Evolutionary conservation across 495 filamentous ascomycete species (phyloP), one percentile per base, ranked within the genome.

Genomic region (Zalerion maritima): DNA sequence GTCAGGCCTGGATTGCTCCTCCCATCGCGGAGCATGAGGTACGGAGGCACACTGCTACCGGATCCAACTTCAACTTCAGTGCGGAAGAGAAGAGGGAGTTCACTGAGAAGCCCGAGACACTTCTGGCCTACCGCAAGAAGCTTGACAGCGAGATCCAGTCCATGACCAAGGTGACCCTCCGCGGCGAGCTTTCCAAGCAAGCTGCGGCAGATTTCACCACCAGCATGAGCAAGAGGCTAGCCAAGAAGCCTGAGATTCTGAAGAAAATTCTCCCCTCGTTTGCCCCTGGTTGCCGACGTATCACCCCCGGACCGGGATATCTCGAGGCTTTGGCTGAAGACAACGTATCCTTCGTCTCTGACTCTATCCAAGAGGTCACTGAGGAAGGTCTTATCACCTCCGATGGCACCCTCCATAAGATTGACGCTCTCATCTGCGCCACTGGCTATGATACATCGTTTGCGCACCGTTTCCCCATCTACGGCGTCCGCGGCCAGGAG

Each of bases 231-330:
- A 29, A 64, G 19, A 57, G 67, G 3, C 38, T 75, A 13, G 46
- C 53, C 7, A 55, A 58, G 23, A 67, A 74, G 32, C 64, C 69
- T 2, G 64, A 69, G 17, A 52, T 78, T 13, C 41, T 57, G 13
- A 53, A 65, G 6, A 52, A 59, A 18, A 60, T 77, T 25, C 55
- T 72, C 18, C 77, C 78, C 0, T 66, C 74, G 33, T 84, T 77
- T 43, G 60, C 64, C 0, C 72, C 73, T 3, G 66, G 71, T 43
- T 84, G 77, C 40, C 66, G 76, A 26, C 71, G 78, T 9, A 57
- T 80, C 0, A 84, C 78, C 0, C 77, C 77, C 0, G 78, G 76
- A 0, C 72, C 72, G 5, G 75, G 73, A 0, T 84, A 82, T 43
- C 65, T 84, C 11, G 77, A 82, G 38, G 67, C 76, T 9, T 49